These are phyloP conservation scores for Santalum album DNA, from an alignment of 164 flowering plant genomes.

Conservation along the genomic window DNA sequence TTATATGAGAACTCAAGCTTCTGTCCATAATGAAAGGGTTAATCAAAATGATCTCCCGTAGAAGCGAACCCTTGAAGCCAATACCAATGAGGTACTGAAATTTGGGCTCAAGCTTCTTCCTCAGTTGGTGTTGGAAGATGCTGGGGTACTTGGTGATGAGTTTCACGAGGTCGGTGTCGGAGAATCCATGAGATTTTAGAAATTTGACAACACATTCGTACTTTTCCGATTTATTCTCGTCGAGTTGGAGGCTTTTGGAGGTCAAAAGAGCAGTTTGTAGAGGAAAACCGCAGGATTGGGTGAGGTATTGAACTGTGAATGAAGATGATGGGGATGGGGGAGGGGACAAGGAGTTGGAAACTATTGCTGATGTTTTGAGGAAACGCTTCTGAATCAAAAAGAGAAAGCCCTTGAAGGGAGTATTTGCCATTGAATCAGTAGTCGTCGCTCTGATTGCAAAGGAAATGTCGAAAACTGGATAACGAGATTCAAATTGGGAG, in stretches of 20 bases:
- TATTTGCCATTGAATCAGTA: too few relatives aligned
- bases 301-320: background rate
- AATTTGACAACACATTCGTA: background rate
- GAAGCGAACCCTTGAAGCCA: background rate
- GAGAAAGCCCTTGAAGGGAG: background rate
- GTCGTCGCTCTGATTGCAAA: too few relatives aligned
- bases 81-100: background rate
- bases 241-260: background rate
- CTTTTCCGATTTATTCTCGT: background rate
- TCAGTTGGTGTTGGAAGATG: background rate
- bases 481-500: too few relatives aligned
- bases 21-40: background rate
- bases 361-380: background rate
- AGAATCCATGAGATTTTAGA: background rate
- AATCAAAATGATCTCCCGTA: background rate
- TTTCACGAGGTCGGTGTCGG: background rate
- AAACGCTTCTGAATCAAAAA: background rate
- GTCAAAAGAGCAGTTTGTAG: background rate
- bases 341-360: background rate
- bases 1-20: background rate
- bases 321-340: background rate
- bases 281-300: background rate
- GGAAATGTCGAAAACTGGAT: too few relatives aligned
- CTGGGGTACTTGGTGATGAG: background rate
- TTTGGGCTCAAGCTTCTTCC: background rate